Percentiles rank a stretch among this genome's conserved stretches.
phyloP scores from a whole-genome alignment of 2,329 filamentous ascomycete species.

The Talaromyces sp. region DNA sequence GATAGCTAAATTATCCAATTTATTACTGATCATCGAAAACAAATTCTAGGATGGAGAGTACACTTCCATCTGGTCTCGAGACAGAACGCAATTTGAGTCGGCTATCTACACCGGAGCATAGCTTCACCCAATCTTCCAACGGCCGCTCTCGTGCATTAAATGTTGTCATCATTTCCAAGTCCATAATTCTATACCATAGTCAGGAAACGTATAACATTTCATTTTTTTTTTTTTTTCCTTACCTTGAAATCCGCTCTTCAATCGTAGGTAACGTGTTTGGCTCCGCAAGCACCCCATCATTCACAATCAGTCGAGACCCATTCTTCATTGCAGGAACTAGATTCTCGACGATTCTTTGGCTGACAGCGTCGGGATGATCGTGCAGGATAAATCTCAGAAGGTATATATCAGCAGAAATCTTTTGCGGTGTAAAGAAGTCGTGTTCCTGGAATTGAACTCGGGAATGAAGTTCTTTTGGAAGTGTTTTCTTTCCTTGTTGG shows the following conservation, averaged over 20 bases:
- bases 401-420: slow-evolving; percentile 12
- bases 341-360: slow-evolving; percentile 8
- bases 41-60: slow-evolving; percentile 12
- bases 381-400: slow-evolving; percentile 13
- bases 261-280: slow-evolving; percentile 3
- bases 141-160: slow-evolving; percentile 16
- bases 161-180: slow-evolving; percentile 17
- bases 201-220: background rate
- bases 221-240: background rate
- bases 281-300: slow-evolving; percentile 5
- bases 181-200: slow-evolving; percentile 6
- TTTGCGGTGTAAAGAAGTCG: slow-evolving; percentile 15
- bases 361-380: slow-evolving; percentile 13
- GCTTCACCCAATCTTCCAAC: slow-evolving; percentile 13
- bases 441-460: slow-evolving; percentile 11
- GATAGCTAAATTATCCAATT: background rate
- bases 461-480: slow-evolving; percentile 6
- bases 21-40: slow-evolving; percentile 3
- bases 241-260: slow-evolving; percentile 9
- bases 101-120: slow-evolving; percentile 12
- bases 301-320: slow-evolving; percentile 4
- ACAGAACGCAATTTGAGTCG: slow-evolving; percentile 13
- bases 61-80: slow-evolving; percentile 9
- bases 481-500: slow-evolving; percentile 4
- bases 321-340: slow-evolving; percentile 7